Evolutionary conservation across 176 grass and related monocot species (phyloP).

Genomic region (Ampelocalamus luodianensis): DNA sequence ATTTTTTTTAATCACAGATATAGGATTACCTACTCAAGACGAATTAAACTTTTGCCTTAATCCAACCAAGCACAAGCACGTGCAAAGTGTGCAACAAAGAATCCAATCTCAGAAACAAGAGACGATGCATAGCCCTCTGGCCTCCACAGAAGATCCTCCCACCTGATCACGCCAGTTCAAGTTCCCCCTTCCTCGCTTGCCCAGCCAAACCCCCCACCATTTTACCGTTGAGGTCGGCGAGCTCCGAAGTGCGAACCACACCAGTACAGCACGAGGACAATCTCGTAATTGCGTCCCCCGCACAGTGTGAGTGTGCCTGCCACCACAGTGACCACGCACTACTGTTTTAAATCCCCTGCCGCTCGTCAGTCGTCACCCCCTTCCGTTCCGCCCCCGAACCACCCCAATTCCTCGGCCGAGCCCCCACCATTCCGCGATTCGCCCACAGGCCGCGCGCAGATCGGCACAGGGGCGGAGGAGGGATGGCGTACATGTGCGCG

Average conservation of each 20-base stretch:
- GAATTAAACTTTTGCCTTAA: background rate
- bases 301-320: conserved; percentile 29
- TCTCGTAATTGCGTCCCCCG: background rate
- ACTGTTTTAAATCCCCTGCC: conserved; percentile 82
- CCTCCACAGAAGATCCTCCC: conserved; percentile 35
- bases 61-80: background rate
- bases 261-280: conserved; percentile 12
- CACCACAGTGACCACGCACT: conserved; percentile 47
- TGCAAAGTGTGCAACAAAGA: background rate
- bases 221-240: conserved; percentile 58
- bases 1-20: background rate
- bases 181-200: background rate
- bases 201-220: conserved; percentile 16
- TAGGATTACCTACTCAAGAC: background rate
- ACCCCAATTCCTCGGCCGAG: conserved; percentile 26
- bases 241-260: conserved; percentile 7
- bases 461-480: background rate
- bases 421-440: conserved; percentile 17
- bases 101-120: background rate
- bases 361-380: conserved; percentile 54
- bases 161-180: conserved; percentile 4
- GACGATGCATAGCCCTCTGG: background rate
- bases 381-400: background rate
- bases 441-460: conserved; percentile 21
- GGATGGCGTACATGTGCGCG: conserved; percentile 97